Percentiles rank a stretch among this genome's conserved stretches.
Conservation (phyloP, 2,329 filamentous ascomycete species). For the Ustulina deusta region DNA sequence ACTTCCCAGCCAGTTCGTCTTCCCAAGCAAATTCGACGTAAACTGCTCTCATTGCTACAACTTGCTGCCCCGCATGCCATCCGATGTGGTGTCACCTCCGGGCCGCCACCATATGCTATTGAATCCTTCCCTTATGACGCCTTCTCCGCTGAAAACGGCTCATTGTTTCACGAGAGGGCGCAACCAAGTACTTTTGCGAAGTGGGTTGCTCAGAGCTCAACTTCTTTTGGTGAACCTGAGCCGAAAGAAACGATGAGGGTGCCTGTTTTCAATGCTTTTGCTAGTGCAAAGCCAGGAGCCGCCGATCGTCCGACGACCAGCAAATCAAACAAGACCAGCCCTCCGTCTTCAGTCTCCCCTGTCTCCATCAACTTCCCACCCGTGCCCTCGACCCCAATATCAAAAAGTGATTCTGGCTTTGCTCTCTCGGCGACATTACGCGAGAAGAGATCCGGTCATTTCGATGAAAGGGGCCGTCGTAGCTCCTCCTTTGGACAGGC, state of each 20-base stretch:
- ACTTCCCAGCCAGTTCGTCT: slow-evolving; percentile 81
- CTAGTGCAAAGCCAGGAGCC: slow-evolving; percentile 77
- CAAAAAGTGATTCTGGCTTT: slow-evolving; percentile 91
- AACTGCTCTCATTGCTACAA: slow-evolving; percentile 88
- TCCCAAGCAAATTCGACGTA: slow-evolving; percentile 89
- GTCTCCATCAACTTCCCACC: slow-evolving; percentile 82
- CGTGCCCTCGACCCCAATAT: slow-evolving; percentile 81
- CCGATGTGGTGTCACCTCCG: slow-evolving; percentile 85
- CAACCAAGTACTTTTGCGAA: slow-evolving; percentile 80
- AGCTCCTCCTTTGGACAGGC: slow-evolving; percentile 91
- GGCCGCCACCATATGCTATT: slow-evolving; percentile 90
- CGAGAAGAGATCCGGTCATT: slow-evolving; percentile 95
- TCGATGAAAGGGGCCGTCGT: slow-evolving; percentile 79
- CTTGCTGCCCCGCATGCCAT: slow-evolving; percentile 90
- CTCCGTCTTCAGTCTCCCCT: slow-evolving; percentile 77
- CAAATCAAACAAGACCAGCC: slow-evolving; percentile 71
- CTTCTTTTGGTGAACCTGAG: slow-evolving; percentile 80
- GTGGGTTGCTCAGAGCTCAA: slow-evolving; percentile 89
- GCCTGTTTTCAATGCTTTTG: slow-evolving; percentile 91
- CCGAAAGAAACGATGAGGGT: slow-evolving; percentile 64
- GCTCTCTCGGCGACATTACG: slow-evolving; percentile 85
- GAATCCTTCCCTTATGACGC: slow-evolving; percentile 93
- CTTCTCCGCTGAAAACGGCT: slow-evolving; percentile 87
- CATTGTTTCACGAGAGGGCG: slow-evolving; percentile 80
- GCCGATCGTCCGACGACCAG: slow-evolving; percentile 83